Evolutionary conservation across 2,329 filamentous ascomycete species (phyloP).

Genomic region (Lachnellula occidentalis): DNA sequence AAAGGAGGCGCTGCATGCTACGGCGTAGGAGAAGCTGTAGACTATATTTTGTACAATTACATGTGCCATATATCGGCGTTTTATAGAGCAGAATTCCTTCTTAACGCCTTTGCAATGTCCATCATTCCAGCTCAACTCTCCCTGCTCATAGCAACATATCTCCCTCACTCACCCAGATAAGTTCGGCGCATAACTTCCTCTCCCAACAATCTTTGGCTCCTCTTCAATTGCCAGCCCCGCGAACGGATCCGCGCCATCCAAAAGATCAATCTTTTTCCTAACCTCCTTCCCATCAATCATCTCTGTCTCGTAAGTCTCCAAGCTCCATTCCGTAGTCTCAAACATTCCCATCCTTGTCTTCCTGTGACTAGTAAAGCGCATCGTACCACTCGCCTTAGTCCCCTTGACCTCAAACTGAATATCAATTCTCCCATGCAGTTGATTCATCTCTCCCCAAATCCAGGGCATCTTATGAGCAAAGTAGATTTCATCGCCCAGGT

Average conservation of each 20-base stretch:
- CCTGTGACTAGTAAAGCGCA: constrained; percentile 75
- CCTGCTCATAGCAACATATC: not conserved
- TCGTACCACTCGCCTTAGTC: constrained; percentile 61
- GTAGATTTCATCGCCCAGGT: constrained; percentile 83
- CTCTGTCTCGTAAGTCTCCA: constrained; percentile 58
- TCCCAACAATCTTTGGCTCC: constrained; percentile 36
- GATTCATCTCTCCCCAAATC: constrained; percentile 86
- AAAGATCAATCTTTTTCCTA: constrained; percentile 56
- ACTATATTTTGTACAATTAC: constrained; percentile 28
- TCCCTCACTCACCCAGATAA: constrained; percentile 20
- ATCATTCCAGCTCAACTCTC: too few relatives aligned
- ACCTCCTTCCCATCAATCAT: constrained; percentile 41
- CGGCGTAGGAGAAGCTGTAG: constrained; percentile 20
- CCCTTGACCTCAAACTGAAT: constrained; percentile 84
- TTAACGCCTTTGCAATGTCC: constrained; percentile 17
- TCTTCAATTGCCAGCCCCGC: constrained; percentile 41
- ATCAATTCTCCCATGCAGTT: constrained; percentile 85
- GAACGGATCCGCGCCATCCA: constrained; percentile 70
- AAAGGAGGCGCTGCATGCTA: constrained; percentile 42
- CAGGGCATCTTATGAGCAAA: constrained; percentile 74
- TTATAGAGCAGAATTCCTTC: constrained; percentile 22
- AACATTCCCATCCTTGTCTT: constrained; percentile 61
- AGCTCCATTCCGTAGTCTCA: constrained; percentile 84
- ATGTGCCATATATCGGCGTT: constrained; percentile 24
- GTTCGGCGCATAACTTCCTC: constrained; percentile 31